A percentile compares a stretch with the other conserved stretches of the same genome.
Evolutionary conservation across 2,329 filamentous ascomycete species (phyloP).

Genomic region (Colletotrichum phormii): DNA sequence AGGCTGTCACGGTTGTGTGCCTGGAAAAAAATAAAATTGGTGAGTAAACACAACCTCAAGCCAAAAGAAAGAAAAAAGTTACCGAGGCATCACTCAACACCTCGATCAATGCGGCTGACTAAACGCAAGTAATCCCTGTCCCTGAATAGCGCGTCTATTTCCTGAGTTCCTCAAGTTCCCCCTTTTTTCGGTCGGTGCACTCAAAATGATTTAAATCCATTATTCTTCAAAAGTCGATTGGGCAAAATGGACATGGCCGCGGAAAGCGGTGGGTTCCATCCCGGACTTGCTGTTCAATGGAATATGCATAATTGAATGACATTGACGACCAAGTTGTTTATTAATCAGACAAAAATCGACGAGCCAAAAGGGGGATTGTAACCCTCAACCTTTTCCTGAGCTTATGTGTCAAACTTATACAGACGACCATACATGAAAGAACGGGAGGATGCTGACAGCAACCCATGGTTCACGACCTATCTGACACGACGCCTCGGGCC

Average conservation of each 20-base stretch:
- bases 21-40: not conserved
- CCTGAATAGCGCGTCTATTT: not conserved
- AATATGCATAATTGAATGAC: no score
- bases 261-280: no score
- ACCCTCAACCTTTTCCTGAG: no score
- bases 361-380: no score
- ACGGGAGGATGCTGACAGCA: not conserved
- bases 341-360: no score
- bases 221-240: not conserved
- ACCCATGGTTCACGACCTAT: not conserved
- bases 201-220: not conserved
- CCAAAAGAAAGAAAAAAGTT: conserved; percentile 2
- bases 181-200: not conserved
- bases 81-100: conserved; percentile 27
- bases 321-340: no score
- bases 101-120: not conserved
- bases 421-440: no score
- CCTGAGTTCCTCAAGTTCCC: not conserved
- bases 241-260: not conserved
- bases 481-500: not conserved
- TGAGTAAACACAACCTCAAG: not conserved
- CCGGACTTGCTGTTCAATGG: no score
- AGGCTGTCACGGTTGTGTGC: no score
- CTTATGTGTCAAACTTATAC: no score
- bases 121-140: conserved; percentile 5